phyloP scores from a whole-genome alignment of 202 grass and related monocot species.

The Panicum hallii region DNA sequence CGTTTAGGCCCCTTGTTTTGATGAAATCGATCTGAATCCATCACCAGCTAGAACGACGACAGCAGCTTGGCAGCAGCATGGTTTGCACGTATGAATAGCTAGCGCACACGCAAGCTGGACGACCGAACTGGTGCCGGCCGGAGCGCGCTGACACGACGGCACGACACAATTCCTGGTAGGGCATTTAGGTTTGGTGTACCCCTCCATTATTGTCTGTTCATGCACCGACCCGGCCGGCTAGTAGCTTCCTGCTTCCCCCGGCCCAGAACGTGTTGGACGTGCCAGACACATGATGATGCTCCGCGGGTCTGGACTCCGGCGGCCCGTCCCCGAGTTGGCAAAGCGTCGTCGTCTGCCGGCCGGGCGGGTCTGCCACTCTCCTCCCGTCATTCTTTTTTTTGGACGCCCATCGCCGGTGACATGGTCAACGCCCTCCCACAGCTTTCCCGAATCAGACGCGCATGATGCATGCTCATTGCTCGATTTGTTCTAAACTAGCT shows the following conservation, averaged over 20 bases:
- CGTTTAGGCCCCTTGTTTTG: not conserved
- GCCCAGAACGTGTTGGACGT: slow-evolving; percentile 14
- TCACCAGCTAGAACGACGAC: not conserved
- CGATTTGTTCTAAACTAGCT: too few relatives aligned
- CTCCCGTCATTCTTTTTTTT: slow-evolving; percentile 1
- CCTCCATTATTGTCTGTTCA: slow-evolving; percentile 14
- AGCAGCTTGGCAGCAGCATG: not conserved
- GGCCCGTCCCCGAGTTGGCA: too few relatives aligned
- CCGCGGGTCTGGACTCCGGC: too few relatives aligned
- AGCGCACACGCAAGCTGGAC: not conserved
- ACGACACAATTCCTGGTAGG: not conserved
- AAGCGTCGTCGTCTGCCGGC: slow-evolving; percentile 5
- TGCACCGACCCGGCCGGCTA: not conserved
- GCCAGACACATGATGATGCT: not conserved
- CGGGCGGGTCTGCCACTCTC: not conserved
- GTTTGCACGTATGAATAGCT: not conserved
- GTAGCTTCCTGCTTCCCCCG: not conserved
- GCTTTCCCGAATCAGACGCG: not conserved
- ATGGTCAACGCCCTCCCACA: slow-evolving; percentile 1
- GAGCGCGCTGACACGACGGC: not conserved
- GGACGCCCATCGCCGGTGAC: not conserved
- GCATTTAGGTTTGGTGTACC: not conserved
- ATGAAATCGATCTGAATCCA: not conserved
- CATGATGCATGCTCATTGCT: not conserved
- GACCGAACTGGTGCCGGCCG: too few relatives aligned